These are phyloP conservation scores for Vitis hybrid DNA, from an alignment of 177 flowering plant genomes.

Conservation along the genomic window DNA sequence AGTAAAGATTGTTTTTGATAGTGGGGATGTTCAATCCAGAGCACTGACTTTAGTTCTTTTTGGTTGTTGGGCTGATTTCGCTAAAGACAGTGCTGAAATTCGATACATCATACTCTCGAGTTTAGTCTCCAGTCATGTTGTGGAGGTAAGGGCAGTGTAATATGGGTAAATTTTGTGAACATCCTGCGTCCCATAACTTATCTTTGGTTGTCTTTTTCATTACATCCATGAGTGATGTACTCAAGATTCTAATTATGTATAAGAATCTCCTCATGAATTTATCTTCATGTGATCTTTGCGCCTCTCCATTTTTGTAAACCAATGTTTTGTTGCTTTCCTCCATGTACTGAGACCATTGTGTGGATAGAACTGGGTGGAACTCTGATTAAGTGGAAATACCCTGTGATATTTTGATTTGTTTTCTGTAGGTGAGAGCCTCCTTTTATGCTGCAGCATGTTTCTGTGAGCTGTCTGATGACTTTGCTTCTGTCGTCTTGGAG, in stretches of 20 bases:
- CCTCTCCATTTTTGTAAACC: background rate
- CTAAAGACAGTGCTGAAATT: slow-evolving; percentile 65
- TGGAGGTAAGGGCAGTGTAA: slow-evolving; percentile 56
- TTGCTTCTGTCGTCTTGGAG: slow-evolving; percentile 62
- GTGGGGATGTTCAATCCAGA: slow-evolving; percentile 64
- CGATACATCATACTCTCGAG: slow-evolving; percentile 65
- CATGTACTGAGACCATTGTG: background rate
- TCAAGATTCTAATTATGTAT: background rate
- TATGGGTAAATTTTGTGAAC: background rate
- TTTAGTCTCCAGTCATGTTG: slow-evolving; percentile 51
- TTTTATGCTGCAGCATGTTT: slow-evolving; percentile 88
- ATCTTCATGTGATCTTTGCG: no score
- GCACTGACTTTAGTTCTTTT: slow-evolving; percentile 59
- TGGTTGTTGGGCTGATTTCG: slow-evolving; percentile 87
- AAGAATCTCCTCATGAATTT: background rate
- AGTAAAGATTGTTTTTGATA: slow-evolving; percentile 61
- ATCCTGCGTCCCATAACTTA: background rate
- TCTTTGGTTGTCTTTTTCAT: background rate
- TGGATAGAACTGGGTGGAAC: background rate
- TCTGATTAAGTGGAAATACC: background rate
- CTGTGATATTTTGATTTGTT: slow-evolving; percentile 2
- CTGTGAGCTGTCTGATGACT: slow-evolving; percentile 72
- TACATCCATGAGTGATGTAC: background rate
- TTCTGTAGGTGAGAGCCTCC: slow-evolving; percentile 73
- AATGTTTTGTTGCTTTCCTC: background rate